phyloP scores from a whole-genome alignment of 2,329 filamentous ascomycete species.

The Aspergillus costaricaensis region DNA sequence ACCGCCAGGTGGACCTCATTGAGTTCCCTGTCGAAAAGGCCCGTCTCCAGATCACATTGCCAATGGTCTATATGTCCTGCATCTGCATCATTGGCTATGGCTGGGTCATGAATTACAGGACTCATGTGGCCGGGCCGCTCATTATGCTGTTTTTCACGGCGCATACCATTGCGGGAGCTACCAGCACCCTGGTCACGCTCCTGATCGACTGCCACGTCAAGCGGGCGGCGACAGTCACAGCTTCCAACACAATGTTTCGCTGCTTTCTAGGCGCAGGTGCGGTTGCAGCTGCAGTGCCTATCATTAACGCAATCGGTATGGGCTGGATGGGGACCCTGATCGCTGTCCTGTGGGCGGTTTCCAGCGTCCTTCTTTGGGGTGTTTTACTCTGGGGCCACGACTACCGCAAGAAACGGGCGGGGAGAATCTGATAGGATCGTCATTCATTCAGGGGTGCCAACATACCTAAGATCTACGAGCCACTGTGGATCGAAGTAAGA shows the following conservation, averaged over 20 bases:
- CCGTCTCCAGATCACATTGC: background rate
- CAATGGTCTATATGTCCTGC: background rate
- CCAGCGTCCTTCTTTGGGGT: background rate
- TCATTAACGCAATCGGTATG: constrained; percentile 25
- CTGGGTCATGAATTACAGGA: constrained; percentile 17
- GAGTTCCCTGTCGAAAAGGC: background rate
- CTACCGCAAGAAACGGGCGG: background rate
- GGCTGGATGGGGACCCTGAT: constrained; percentile 22
- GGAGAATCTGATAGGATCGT: background rate
- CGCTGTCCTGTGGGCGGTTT: background rate
- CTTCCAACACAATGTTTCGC: constrained; percentile 24
- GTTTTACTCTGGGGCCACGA: background rate
- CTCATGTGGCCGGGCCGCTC: constrained; percentile 20
- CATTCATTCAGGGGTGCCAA: background rate
- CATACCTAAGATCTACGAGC: background rate
- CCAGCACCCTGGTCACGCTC: constrained; percentile 20
- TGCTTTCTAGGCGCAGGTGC: constrained; percentile 21
- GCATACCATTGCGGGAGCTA: constrained; percentile 8
- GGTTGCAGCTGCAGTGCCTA: constrained; percentile 21
- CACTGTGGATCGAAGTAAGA: background rate
- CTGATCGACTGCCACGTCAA: constrained; percentile 21
- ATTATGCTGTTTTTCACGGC: constrained; percentile 25
- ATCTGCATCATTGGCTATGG: constrained; percentile 10
- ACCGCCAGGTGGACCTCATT: constrained; percentile 40
- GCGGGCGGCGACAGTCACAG: constrained; percentile 22